Percentiles rank a stretch among this genome's conserved stretches.
Conservation (phyloP, 2,329 filamentous ascomycete species). For the Epichloe sibirici region DNA sequence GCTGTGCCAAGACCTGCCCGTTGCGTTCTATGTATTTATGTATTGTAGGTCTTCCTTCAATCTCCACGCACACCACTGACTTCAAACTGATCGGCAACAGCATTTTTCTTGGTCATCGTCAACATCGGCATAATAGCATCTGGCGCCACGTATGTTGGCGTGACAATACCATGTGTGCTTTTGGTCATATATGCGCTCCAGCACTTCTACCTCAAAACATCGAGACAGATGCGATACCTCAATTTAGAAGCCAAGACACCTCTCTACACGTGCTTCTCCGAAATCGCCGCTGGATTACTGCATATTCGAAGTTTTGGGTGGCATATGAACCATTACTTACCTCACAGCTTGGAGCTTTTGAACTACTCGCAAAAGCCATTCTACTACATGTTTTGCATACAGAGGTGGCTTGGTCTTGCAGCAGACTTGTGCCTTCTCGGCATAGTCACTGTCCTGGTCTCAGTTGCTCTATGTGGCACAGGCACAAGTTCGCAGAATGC, state of each 20-base stretch:
- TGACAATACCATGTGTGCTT: slow-evolving; percentile 32
- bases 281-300: slow-evolving; percentile 11
- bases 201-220: slow-evolving; percentile 17
- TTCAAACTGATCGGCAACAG: neutral
- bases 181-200: slow-evolving; percentile 17
- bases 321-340: slow-evolving; percentile 6
- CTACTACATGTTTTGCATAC: slow-evolving; percentile 34
- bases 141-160: slow-evolving; percentile 28
- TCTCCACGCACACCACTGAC: neutral
- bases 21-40: neutral
- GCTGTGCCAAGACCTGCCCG: slow-evolving; percentile 4
- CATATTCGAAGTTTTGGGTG: slow-evolving; percentile 23
- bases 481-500: slow-evolving; percentile 13
- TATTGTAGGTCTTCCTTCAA: neutral
- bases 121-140: slow-evolving; percentile 24
- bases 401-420: slow-evolving; percentile 36
- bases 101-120: neutral
- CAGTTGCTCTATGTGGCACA: slow-evolving; percentile 19
- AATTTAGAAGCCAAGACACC: slow-evolving; percentile 18
- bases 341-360: slow-evolving; percentile 15
- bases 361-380: slow-evolving; percentile 18
- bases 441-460: slow-evolving; percentile 33
- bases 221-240: slow-evolving; percentile 17
- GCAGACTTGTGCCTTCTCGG: slow-evolving; percentile 32
- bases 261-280: slow-evolving; percentile 15